Evolutionary conservation across 2,329 filamentous ascomycete species (phyloP), one percentile per base, ranked within the genome.

Genomic region (Sporothrix globosa): DNA sequence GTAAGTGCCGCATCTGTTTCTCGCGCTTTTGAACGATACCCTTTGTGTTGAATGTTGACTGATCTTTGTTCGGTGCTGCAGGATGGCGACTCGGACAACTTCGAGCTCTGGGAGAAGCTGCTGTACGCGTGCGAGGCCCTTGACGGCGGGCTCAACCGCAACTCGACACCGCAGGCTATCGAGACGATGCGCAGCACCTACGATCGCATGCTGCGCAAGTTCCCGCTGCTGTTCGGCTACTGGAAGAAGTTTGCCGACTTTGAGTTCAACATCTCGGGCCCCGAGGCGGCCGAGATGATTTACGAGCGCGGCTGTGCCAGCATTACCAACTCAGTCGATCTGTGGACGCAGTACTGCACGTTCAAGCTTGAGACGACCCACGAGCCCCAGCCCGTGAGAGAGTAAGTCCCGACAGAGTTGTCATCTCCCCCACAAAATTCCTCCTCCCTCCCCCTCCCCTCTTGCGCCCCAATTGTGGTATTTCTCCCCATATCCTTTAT

Each of bases 201-300:
- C 83, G 94, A 99, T 79, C 89, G 91, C 63, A 96, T 99, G 78
- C 90, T 99, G 27, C 88, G 92, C 72, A 97, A 97, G 78, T 99
- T 97, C 74, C 96, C 96, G 2, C 86, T 98, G 13, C 88, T 98
- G 52, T 99, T 98, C 77, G 96, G 95, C 68, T 99, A 98, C 83
- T 99, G 96, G 96, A 98, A 98, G 84, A 98, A 97, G 80, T 99
- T 98, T 85, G 96, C 96, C 77, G 95, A 98, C 77, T 86, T 97
- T 74, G 96, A 99, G 78, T 99, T 99, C 82, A 93, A 93, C 67
- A 97, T 99, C 74, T 93, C 93, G 4, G 96, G 96, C 21, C 96
- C 96, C 5, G 96, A 99, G 83, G 95, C 95, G 56, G 96, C 96
- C 69, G 96, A 98, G 81, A 96, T 97, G 91, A 90, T 97, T 66